These are phyloP conservation scores for Oryza glaberrima DNA, from an alignment of 176 grass and related monocot genomes.

Conservation along the genomic window DNA sequence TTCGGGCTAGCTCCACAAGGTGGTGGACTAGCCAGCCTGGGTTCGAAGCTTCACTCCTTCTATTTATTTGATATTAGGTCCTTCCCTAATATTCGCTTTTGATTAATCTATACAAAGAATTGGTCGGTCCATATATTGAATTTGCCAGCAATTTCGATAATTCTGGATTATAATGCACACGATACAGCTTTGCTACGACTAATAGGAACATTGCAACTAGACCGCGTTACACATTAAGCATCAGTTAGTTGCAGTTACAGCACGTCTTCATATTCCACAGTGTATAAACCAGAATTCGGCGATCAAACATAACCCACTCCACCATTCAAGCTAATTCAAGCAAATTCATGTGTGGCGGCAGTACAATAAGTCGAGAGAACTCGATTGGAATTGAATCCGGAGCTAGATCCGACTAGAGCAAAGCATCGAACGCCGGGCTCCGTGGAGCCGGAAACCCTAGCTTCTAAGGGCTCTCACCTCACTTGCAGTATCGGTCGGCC, in stretches of 20 bases:
- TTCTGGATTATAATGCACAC: conserved; percentile 5
- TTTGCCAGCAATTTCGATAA: not conserved
- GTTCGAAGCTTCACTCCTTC: too few relatives aligned
- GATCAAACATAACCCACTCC: not conserved
- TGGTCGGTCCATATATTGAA: not conserved
- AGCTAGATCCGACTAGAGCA: conserved; percentile 4
- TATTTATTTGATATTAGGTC: too few relatives aligned
- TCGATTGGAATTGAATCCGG: not conserved
- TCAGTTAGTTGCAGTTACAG: not conserved
- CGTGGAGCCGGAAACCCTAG: conserved; percentile 47
- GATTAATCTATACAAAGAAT: not conserved
- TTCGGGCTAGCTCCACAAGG: too few relatives aligned
- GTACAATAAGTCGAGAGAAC: conserved; percentile 11
- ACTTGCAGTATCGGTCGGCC: conserved; percentile 99
- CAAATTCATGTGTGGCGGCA: conserved; percentile 15
- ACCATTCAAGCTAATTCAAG: not conserved
- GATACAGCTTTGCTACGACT: not conserved
- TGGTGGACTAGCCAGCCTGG: too few relatives aligned
- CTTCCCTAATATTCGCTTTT: too few relatives aligned
- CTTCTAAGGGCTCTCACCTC: conserved; percentile 51
- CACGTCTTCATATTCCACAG: not conserved
- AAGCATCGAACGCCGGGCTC: not conserved
- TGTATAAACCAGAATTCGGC: not conserved
- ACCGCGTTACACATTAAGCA: conserved; percentile 2
- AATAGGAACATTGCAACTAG: too few relatives aligned